Base-by-base conservation (phyloP, 257 asterid genomes). In the Pogostemon cablin region DNA sequence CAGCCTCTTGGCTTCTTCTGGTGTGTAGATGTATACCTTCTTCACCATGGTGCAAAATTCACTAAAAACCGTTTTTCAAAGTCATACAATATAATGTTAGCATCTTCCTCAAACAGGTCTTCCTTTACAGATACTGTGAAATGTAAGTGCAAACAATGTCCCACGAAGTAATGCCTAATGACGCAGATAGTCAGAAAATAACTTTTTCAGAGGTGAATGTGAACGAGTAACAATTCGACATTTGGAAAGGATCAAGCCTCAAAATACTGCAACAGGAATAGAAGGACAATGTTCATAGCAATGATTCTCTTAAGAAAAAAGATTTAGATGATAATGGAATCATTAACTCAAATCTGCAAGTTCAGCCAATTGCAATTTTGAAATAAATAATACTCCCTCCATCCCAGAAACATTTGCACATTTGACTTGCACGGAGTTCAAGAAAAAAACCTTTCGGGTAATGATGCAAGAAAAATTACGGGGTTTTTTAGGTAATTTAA, bases 31-130 rank as follows among this genome's bases (percentile, higher is more conserved):
- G 59, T 66, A 84, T 65, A 95, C 89, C 85, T 89, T 91, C 87
- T 88, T 86, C 79, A 78, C 99, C 96, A 95, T 95, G 82, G 79
- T 83, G 82, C 98, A 89, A 81, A 95, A 95, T 76, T 95, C 99
- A 71, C 99, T 93, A 79, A 61, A 71, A 20, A 60, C 41, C 25
- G 62, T 56, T 12, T 2, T 17, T 56, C 68, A 68, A 65, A 67
- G 55, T 34, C 56, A 75, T 57, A 66, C 59, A 8, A 73, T 25
- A 41, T 2, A 6, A 47, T 50, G 60, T 80, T 40, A 78, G 75
- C 37, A 67, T 62, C 34, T 54, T 11, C 41, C 40, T 20, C 32
- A 37, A 7, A 50, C n/a, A n/a, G 56, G 40, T 20, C 8, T 25
- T 12, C n/a, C 11, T 15, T 6, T 61, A 32, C 38, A 53, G 39